phyloP scores from a whole-genome alignment of 2,329 filamentous ascomycete species.

The Pseudogymnoascus sp. region DNA sequence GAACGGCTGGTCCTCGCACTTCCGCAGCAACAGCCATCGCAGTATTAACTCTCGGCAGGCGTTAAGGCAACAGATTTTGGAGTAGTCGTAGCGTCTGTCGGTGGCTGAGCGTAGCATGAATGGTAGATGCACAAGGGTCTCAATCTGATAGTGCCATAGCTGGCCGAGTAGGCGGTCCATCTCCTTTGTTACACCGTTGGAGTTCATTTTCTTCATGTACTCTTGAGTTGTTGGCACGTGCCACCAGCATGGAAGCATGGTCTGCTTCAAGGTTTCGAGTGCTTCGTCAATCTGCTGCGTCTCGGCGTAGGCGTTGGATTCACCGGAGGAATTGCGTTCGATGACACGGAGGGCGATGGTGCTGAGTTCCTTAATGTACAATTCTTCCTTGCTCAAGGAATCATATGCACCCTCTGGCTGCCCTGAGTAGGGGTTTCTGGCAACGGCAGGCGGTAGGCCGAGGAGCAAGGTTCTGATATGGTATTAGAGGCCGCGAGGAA shows the following conservation, averaged over 20 bases:
- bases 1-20: constrained; percentile 17
- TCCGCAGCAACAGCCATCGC: constrained; percentile 22
- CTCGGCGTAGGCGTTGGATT: constrained; percentile 20
- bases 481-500: not conserved
- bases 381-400: not conserved
- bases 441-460: not conserved
- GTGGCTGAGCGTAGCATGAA: constrained; percentile 28
- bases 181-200: constrained; percentile 8
- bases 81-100: constrained; percentile 27
- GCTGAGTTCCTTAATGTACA: not conserved
- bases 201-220: not conserved
- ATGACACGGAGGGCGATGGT: constrained; percentile 17
- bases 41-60: constrained; percentile 24
- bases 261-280: constrained; percentile 21
- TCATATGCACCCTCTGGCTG: constrained; percentile 3
- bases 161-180: constrained; percentile 24
- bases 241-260: constrained; percentile 26
- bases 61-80: constrained; percentile 25
- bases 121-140: constrained; percentile 24
- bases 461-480: not conserved
- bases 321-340: constrained; percentile 22
- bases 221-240: constrained; percentile 18
- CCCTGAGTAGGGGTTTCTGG: not conserved
- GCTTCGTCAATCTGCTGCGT: constrained; percentile 28
- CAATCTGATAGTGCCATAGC: constrained; percentile 26